phyloP scores from a whole-genome alignment of 495 filamentous ascomycete genomes.

The Pyrenula massariospora region DNA sequence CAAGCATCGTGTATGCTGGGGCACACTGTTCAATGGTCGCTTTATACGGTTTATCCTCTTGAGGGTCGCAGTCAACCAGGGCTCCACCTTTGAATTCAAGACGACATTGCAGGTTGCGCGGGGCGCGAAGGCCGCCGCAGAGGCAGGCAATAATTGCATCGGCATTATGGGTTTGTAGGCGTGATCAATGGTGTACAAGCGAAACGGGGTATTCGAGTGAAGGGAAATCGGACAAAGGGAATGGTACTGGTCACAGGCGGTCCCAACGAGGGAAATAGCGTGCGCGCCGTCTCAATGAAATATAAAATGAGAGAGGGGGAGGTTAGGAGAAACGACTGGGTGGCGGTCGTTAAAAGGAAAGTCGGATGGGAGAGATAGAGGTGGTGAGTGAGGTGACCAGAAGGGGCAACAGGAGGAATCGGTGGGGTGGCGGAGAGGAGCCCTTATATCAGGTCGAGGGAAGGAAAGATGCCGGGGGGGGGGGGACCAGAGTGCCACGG shows the following conservation, averaged over 20 bases:
- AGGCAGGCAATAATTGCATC: constrained; percentile 82
- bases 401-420: not conserved
- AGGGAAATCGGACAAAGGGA: not conserved
- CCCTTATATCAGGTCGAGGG: not conserved
- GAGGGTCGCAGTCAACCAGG: constrained; percentile 92
- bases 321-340: not conserved
- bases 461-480: not conserved
- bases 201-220: not conserved
- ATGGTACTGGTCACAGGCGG: not conserved
- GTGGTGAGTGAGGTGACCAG: not conserved
- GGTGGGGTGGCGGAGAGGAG: not conserved
- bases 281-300: not conserved
- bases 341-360: not conserved
- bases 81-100: constrained; percentile 85
- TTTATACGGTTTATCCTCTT: constrained; percentile 98
- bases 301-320: not conserved
- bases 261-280: not conserved
- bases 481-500: no score
- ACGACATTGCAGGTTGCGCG: constrained; percentile 93
- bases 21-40: constrained; percentile 93
- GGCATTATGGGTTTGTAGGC: constrained; percentile 58
- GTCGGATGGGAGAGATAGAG: not conserved
- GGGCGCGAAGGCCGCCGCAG: constrained; percentile 92
- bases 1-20: constrained; percentile 91
- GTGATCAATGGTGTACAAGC: not conserved